Evolutionary conservation across 75 land plant species (phyloP).

Genomic region (Cryptomeria japonica): DNA sequence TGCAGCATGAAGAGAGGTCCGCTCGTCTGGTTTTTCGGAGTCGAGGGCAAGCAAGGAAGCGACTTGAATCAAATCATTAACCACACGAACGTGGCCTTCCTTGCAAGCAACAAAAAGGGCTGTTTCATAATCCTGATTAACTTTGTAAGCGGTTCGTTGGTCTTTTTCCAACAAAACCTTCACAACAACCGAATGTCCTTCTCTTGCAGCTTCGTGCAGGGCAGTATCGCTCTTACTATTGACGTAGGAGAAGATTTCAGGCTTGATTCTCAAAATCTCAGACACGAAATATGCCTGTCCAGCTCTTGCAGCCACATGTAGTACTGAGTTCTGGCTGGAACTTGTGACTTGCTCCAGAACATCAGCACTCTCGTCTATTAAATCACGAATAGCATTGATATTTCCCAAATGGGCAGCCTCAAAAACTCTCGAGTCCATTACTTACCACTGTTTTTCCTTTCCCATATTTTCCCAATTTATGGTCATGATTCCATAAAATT

Average conservation of each 20-base stretch:
- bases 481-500: too few species aligned
- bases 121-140: constrained; percentile 15
- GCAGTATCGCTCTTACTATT: constrained; percentile 26
- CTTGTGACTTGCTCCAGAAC: too few species aligned
- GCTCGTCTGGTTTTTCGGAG: not conserved
- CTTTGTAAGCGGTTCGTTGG: constrained; percentile 6
- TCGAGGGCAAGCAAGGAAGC: constrained; percentile 8
- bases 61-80: constrained; percentile 15
- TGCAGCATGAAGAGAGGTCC: constrained; percentile 29
- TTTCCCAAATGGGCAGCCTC: too few species aligned
- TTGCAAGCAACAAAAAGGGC: constrained; percentile 18
- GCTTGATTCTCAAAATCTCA: constrained; percentile 17
- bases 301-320: constrained; percentile 22
- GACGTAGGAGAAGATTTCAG: constrained; percentile 10
- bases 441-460: too few species aligned
- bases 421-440: too few species aligned
- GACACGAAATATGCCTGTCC: constrained; percentile 6
- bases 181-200: constrained; percentile 17
- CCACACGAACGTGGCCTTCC: constrained; percentile 12
- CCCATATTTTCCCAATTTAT: too few species aligned
- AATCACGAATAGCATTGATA: too few species aligned
- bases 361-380: too few species aligned
- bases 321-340: not conserved
- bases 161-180: constrained; percentile 15
- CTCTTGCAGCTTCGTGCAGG: constrained; percentile 25